Evolutionary conservation across 441 rosid species (phyloP).

Genomic region (Metrosideros polymorpha): DNA sequence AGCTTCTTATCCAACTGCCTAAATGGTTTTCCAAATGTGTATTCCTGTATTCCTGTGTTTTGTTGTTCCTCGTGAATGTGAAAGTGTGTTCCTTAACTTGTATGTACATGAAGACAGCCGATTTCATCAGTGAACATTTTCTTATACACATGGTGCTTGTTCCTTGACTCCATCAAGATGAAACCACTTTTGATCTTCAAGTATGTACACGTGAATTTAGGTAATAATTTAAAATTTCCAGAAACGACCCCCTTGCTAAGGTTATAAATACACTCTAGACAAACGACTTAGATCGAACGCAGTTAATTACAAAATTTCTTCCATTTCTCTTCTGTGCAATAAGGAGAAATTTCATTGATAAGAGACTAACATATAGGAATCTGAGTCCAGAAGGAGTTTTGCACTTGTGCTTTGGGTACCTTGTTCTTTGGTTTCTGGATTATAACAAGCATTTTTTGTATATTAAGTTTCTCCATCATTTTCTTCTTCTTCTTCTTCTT

Average conservation of each 20-base stretch:
- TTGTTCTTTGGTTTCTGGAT: neutral
- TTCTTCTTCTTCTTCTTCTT: too few relatives aligned
- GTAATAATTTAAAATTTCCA: neutral
- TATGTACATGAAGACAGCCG: fast-evolving
- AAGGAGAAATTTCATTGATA: neutral
- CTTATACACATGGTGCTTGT: neutral
- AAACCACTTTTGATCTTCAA: neutral
- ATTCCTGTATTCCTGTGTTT: neutral
- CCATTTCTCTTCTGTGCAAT: neutral
- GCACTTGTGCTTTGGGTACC: neutral
- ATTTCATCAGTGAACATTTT: neutral
- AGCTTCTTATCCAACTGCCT: neutral
- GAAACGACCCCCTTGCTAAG: neutral
- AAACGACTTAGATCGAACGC: neutral
- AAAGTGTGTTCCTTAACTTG: neutral
- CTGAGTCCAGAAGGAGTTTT: neutral
- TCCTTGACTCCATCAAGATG: neutral
- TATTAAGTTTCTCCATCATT: neutral
- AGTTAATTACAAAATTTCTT: neutral
- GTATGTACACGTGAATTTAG: neutral
- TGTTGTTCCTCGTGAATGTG: neutral
- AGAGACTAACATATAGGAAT: neutral
- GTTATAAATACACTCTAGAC: neutral
- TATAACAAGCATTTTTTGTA: neutral
- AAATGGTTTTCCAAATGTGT: neutral